Base-by-base conservation (phyloP, 176 grass and related monocot genomes). In the Aegilops tauschii region DNA sequence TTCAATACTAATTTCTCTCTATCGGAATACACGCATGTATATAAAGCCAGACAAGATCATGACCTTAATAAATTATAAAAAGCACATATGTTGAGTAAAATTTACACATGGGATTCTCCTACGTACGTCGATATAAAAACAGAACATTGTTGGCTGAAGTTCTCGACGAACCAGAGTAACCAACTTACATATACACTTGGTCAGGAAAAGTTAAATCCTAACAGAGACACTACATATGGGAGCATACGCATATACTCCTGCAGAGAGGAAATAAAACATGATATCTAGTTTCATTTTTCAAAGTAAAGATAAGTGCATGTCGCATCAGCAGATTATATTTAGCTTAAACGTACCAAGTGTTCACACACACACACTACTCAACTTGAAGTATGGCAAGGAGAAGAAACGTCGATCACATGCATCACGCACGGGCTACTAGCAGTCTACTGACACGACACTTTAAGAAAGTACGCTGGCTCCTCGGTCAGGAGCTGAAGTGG, bases 381-480 rank as follows among this genome's bases (percentile, higher is more conserved):
- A 65, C 47, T 28, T 7, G 66, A 49, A 67, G 11, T 36, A 66
- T 84, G 47, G 42, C 80, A 54, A 54, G 50, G n/a, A 47, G 58
- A 76, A 64, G 80, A 80, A 72, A 56, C 25, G 74, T 89, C 36
- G 36, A 37, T 37, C 68, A 80, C 76, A 89, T 36, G 59, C 37
- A 81, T 66, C 50, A 81, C 40, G 62, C 59, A 77, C 64, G 83
- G 27, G 34, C 62, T 84, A 80, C 50, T 54, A 6, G 5, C 17
- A 74, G 45, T 84, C 80, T 84, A 83, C 89, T 84, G 81, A n/a
- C 76, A 69, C 12, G 76, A 23, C 80, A 67, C 85, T 91, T 87
- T 91, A 87, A 87, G 36, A 91, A 87, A 76, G 85, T 63, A 75
- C 12, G 3, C 62, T 50, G 85, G 20, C 16, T 47, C 69, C 30